Conservation (phyloP, 1,284 basidiomycete species). For the Boletus smithii region DNA sequence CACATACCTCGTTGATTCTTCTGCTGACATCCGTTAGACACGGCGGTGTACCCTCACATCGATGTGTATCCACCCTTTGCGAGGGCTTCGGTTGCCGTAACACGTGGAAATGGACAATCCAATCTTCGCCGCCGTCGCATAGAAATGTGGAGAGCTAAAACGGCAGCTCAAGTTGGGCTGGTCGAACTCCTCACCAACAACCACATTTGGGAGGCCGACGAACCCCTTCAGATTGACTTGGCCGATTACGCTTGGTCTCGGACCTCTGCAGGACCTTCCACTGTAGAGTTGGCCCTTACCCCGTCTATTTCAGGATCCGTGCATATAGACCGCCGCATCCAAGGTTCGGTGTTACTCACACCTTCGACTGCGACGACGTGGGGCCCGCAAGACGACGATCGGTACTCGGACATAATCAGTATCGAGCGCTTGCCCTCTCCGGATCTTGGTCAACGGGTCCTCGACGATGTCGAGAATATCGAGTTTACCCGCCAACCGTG, state of each 20-base stretch:
- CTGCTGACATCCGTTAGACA: slow-evolving; percentile 21
- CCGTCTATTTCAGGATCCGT: slow-evolving; percentile 46
- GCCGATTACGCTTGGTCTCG: slow-evolving; percentile 70
- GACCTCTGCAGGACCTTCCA: slow-evolving; percentile 58
- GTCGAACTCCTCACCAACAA: slow-evolving; percentile 14
- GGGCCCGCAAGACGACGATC: slow-evolving; percentile 28
- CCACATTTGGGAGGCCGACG: slow-evolving; percentile 19
- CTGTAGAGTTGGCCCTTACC: slow-evolving; percentile 37
- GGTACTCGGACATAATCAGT: slow-evolving; percentile 15
- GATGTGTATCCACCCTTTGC: slow-evolving; percentile 26
- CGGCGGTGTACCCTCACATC: slow-evolving; percentile 33
- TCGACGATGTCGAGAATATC: slow-evolving; percentile 39
- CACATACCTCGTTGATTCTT: not conserved
- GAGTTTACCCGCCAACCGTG: slow-evolving; percentile 3
- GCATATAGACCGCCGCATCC: slow-evolving; percentile 51
- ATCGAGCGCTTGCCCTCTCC: slow-evolving; percentile 29
- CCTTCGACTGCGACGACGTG: slow-evolving; percentile 40
- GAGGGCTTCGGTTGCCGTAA: not conserved
- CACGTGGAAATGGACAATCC: slow-evolving; percentile 1
- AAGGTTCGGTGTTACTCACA: slow-evolving; percentile 59
- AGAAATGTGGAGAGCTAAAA: slow-evolving; percentile 20
- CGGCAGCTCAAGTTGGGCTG: slow-evolving; percentile 15
- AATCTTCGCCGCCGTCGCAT: slow-evolving; percentile 14
- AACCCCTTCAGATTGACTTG: slow-evolving; percentile 44
- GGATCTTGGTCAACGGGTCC: slow-evolving; percentile 35